Conservation (phyloP, 352 stramenopile species). For the Aphanomyces invadans region DNA sequence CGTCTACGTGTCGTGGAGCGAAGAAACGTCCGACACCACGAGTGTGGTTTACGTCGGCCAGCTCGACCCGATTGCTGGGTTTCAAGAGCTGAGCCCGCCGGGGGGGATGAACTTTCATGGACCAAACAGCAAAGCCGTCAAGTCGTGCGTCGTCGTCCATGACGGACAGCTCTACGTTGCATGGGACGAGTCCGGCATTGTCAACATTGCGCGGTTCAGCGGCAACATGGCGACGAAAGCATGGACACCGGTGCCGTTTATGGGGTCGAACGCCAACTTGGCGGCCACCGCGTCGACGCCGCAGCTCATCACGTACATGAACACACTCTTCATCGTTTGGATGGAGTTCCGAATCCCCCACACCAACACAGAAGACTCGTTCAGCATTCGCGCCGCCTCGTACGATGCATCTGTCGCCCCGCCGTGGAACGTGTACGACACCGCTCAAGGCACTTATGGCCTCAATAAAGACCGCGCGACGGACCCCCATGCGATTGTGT, state of each 20-base stretch:
- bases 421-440: conserved; percentile 71
- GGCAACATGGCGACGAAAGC: conserved; percentile 32
- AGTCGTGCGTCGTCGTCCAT: conserved; percentile 34
- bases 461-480: conserved; percentile 49
- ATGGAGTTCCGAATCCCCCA: conserved; percentile 30
- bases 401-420: conserved; percentile 33
- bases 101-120: neutral
- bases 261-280: conserved; percentile 53
- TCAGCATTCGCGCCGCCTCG: conserved; percentile 33
- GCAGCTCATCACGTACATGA: conserved; percentile 48
- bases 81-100: conserved; percentile 2
- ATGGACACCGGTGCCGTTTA: conserved; percentile 59
- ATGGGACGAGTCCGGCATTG: conserved; percentile 56
- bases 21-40: conserved; percentile 34
- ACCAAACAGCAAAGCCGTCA: neutral
- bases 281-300: conserved; percentile 38
- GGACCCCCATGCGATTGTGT: conserved; percentile 36
- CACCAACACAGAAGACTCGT: neutral
- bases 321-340: conserved; percentile 55
- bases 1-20: conserved; percentile 63
- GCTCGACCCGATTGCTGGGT: conserved; percentile 32
- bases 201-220: conserved; percentile 51
- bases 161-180: conserved; percentile 45
- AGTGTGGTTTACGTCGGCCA: conserved; percentile 53
- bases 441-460: conserved; percentile 32